phyloP scores from a whole-genome alignment of 768 basidiomycete genomes.

The Suillus occidentalis region DNA sequence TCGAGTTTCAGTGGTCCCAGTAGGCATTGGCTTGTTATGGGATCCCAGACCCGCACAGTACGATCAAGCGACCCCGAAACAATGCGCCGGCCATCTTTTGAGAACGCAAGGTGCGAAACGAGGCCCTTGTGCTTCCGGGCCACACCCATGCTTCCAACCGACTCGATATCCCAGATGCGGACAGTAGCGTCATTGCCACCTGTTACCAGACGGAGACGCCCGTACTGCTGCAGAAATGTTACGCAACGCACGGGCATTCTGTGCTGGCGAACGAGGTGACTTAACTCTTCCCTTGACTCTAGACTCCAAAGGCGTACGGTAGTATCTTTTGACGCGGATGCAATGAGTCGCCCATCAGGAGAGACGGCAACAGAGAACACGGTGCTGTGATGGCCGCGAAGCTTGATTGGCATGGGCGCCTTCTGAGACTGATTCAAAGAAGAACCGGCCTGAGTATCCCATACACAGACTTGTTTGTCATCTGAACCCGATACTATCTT shows the following conservation, averaged over 20 bases:
- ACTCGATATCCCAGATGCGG: conserved; percentile 33
- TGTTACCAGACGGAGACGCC: conserved; percentile 27
- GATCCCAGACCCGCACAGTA: conserved; percentile 32
- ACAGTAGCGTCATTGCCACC: conserved; percentile 25
- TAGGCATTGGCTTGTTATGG: conserved; percentile 20
- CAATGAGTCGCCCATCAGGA: conserved; percentile 29
- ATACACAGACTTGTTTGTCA: conserved; percentile 29
- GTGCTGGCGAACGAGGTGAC: conserved; percentile 29
- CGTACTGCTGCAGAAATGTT: conserved; percentile 25
- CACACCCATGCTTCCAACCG: conserved; percentile 28
- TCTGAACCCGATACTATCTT: conserved; percentile 32
- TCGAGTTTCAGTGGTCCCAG: conserved; percentile 23
- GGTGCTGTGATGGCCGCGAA: conserved; percentile 24
- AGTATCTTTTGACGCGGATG: conserved; percentile 31
- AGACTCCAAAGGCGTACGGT: conserved; percentile 33
- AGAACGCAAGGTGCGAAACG: conserved; percentile 29
- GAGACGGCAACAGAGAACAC: conserved; percentile 31
- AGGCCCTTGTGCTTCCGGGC: conserved; percentile 26
- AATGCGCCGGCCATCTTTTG: conserved; percentile 26
- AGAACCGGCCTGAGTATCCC: conserved; percentile 25
- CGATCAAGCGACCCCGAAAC: conserved; percentile 31
- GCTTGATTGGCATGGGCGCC: conserved; percentile 12
- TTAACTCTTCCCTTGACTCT: conserved; percentile 17
- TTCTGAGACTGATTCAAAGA: conserved; percentile 10
- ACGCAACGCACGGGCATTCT: conserved; percentile 26